A percentile compares a stretch with the other conserved stretches of the same genome.
These are phyloP conservation scores for Somion occarium DNA, from an alignment of 1,284 basidiomycete genomes.

Conservation along the genomic window DNA sequence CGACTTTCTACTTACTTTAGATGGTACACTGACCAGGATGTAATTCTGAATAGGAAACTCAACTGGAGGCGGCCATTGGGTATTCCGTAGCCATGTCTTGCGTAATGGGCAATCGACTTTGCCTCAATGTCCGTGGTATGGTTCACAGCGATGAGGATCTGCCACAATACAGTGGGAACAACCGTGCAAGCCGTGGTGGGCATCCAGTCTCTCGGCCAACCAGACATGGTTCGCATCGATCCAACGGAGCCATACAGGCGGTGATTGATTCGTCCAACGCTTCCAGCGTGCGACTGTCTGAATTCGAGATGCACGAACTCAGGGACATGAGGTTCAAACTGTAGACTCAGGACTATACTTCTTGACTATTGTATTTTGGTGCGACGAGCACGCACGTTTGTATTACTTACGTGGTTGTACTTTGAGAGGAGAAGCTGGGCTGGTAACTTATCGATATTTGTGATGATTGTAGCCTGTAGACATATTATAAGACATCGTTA, in stretches of 20 bases:
- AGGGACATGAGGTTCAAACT: slow-evolving; percentile 27
- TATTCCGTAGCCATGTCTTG: slow-evolving; percentile 55
- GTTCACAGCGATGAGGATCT: slow-evolving; percentile 26
- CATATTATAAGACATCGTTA: not conserved
- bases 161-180: not conserved
- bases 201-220: not conserved
- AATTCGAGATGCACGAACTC: slow-evolving; percentile 37
- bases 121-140: slow-evolving; percentile 48
- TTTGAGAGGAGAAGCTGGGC: not conserved
- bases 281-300: slow-evolving; percentile 22
- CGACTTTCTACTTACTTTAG: slow-evolving; percentile 2
- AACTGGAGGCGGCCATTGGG: slow-evolving; percentile 49
- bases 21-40: not conserved
- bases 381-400: no score
- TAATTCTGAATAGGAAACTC: slow-evolving; percentile 20
- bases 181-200: slow-evolving; percentile 2
- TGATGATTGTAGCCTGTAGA: not conserved
- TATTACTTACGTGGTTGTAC: no score
- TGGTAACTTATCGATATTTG: not conserved
- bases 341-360: not conserved
- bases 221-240: not conserved
- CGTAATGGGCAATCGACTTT: slow-evolving; percentile 49
- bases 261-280: slow-evolving; percentile 5
- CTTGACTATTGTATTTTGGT: not conserved
- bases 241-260: not conserved